Evolutionary conservation across 768 basidiomycete genomes (phyloP), one percentile per base, ranked within the genome.

Genomic region (Tylopilus plumbeoviolaceoides): DNA sequence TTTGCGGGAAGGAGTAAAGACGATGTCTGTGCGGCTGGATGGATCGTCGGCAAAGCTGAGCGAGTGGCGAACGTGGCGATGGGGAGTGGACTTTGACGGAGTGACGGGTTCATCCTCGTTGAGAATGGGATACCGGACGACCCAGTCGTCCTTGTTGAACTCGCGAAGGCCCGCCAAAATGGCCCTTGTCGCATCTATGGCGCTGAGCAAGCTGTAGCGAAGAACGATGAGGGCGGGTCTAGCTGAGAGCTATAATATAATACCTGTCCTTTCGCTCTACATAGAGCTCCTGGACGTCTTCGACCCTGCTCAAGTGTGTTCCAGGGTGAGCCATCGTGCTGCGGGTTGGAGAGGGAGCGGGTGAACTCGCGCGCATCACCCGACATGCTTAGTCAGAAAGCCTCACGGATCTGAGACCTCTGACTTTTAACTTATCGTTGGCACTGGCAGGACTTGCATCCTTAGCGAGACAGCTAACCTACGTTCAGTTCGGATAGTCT

Each of bases 41-140:
- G 90, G 89, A 63, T 94, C 88, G 67, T 95, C 93, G 7, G 84
- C 89, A 66, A 95, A 93, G 36, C 89, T 86, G 41, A 93, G 76
- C 21, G 87, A 87, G 50, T 85, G 87, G 43, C 82, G 83, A 27
- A 79, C 55, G 65, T 75, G 73, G 51, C 74, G 76, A 38, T 72
- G 72, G 27, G 57, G 49, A 27, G 53, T 56, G 40, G 66, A 60
- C 20, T 70, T 54, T 56, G 70, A 60, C 1, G 72, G 46, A 12
- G 66, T n/a, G 11, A 67, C 49, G 18, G 69, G 62, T 11, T 58
- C 51, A 2, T 70, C 59, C 49, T 83, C 78, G 28, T 75, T 73
- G 50, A 94, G 74, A 63, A 81, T 80, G 48, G 95, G 95, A 70
- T 98, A 98, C 53, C 91, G 76, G 15, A 98, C 83, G 23, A 89